These are phyloP conservation scores for Barnettozyma californica DNA, from an alignment of 805 yeast species.

Conservation along the genomic window DNA sequence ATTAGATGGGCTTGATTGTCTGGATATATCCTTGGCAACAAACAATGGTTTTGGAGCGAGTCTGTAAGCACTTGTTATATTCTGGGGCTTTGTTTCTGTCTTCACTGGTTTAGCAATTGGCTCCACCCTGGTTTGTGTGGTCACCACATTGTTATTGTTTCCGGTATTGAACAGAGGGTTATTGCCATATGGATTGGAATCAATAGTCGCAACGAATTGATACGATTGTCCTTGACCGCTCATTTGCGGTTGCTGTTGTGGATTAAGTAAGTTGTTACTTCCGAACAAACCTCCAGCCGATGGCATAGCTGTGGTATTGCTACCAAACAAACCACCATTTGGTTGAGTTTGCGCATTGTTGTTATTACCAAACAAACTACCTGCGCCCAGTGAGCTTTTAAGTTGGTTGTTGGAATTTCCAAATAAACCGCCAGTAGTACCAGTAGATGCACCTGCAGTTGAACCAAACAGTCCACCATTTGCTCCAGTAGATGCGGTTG, in stretches of 20 bases:
- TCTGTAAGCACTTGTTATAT: slow-evolving; percentile 55
- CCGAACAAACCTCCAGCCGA: slow-evolving; percentile 28
- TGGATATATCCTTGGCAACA: slow-evolving; percentile 17
- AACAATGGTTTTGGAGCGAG: slow-evolving; percentile 61
- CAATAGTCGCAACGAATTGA: slow-evolving; percentile 28
- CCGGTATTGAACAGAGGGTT: slow-evolving; percentile 55
- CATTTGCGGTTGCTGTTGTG: slow-evolving; percentile 16
- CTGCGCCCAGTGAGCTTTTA: slow-evolving; percentile 16
- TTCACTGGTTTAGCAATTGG: slow-evolving; percentile 45
- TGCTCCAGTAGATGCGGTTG: slow-evolving; percentile 2
- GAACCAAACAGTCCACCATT: slow-evolving; percentile 24
- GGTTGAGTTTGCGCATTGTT: slow-evolving; percentile 16
- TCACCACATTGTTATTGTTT: slow-evolving; percentile 31
- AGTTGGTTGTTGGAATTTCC: slow-evolving; percentile 10
- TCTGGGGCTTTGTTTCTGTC: slow-evolving; percentile 50
- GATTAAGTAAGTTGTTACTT: slow-evolving; percentile 18
- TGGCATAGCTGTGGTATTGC: slow-evolving; percentile 6
- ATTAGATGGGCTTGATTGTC: background rate
- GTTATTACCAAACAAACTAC: slow-evolving; percentile 29
- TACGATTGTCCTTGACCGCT: slow-evolving; percentile 19
- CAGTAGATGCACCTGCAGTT: slow-evolving; percentile 8
- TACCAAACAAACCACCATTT: slow-evolving; percentile 27
- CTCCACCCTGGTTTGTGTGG: slow-evolving; percentile 32
- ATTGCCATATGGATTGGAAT: slow-evolving; percentile 72
- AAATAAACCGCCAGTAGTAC: slow-evolving; percentile 8